Evolutionary conservation across 257 asterid species (phyloP).

Genomic region (Thymus quinquecostatus): DNA sequence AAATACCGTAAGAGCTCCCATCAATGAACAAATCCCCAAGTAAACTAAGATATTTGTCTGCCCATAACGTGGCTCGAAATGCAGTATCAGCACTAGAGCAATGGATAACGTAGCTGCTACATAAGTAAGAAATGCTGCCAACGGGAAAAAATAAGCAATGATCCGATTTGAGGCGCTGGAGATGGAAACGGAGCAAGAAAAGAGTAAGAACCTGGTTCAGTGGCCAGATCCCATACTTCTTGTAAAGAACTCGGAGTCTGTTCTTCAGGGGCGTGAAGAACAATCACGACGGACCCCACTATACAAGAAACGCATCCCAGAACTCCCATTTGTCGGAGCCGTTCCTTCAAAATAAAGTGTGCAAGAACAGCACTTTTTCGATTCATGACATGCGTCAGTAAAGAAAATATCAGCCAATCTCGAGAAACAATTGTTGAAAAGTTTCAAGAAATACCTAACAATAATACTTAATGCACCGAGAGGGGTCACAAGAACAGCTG

Average conservation of each 20-base stretch:
- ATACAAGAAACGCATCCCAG: constrained; percentile 66
- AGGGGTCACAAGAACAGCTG: constrained; percentile 94
- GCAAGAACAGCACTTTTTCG: constrained; percentile 58
- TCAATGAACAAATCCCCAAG: constrained; percentile 68
- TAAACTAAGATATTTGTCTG: constrained; percentile 64
- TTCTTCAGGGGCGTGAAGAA: constrained; percentile 72
- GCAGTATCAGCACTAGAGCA: constrained; percentile 56
- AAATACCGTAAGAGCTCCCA: constrained; percentile 74
- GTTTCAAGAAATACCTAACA: constrained; percentile 56
- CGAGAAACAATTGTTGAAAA: not conserved
- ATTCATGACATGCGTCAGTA: constrained; percentile 37
- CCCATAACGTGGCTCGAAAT: constrained; percentile 69
- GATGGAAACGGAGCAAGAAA: not conserved
- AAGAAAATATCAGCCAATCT: constrained; percentile 14
- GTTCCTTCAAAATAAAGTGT: constrained; percentile 66
- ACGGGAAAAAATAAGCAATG: constrained; percentile 28
- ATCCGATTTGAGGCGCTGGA: constrained; percentile 4
- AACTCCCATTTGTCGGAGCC: constrained; percentile 55
- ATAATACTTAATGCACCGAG: constrained; percentile 91
- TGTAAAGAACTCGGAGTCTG: constrained; percentile 58
- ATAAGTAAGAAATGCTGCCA: constrained; percentile 62
- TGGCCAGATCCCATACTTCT: constrained; percentile 67
- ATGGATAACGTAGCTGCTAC: constrained; percentile 52
- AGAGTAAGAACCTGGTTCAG: constrained; percentile 56
- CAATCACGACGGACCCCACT: constrained; percentile 69